phyloP scores from a whole-genome alignment of 31 red algal genomes.

The Porphyra umbilicalis region DNA sequence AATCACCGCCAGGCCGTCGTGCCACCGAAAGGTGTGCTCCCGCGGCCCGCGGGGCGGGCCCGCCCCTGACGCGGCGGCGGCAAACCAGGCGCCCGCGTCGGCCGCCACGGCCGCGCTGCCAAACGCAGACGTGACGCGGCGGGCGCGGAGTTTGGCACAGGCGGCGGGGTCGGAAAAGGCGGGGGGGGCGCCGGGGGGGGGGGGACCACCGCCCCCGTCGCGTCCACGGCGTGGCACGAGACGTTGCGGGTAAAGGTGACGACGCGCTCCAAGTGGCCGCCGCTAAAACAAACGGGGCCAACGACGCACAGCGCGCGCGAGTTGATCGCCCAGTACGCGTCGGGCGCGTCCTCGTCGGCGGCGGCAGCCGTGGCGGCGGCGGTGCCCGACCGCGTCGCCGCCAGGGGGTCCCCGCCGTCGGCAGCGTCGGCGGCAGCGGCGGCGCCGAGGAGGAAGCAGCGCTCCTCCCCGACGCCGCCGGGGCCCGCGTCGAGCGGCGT shows the following conservation, averaged over 20 bases:
- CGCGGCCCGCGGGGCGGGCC: slow-evolving; percentile 9
- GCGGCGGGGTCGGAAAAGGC: not conserved
- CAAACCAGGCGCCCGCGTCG: slow-evolving; percentile 9
- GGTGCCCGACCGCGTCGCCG: too few species aligned
- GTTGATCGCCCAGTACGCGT: slow-evolving; percentile 67
- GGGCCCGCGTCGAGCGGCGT: not conserved
- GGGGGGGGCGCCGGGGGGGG: not conserved
- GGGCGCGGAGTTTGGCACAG: slow-evolving; percentile 41
- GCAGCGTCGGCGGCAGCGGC: not conserved
- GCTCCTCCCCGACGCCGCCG: not conserved
- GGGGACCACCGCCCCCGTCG: slow-evolving; percentile 4
- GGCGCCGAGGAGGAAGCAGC: not conserved
- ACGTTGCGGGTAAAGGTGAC: slow-evolving; percentile 29
- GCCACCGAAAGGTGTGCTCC: slow-evolving; percentile 41
- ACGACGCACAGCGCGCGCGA: slow-evolving; percentile 53
- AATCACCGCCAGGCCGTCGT: slow-evolving; percentile 48
- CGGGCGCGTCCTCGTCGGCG: slow-evolving; percentile 7
- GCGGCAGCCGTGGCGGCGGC: not conserved
- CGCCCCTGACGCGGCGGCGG: not conserved
- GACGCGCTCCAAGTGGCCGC: slow-evolving; percentile 23
- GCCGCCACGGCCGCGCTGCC: slow-evolving; percentile 22
- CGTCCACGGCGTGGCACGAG: slow-evolving; percentile 27
- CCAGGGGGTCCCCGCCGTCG: not conserved
- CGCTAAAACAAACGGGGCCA: slow-evolving; percentile 31
- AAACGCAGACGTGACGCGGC: slow-evolving; percentile 40